Percentiles rank a stretch among this genome's conserved stretches.
Evolutionary conservation across 2,329 filamentous ascomycete species (phyloP).

Genomic region (Pseudophaeomoniella oleicola): DNA sequence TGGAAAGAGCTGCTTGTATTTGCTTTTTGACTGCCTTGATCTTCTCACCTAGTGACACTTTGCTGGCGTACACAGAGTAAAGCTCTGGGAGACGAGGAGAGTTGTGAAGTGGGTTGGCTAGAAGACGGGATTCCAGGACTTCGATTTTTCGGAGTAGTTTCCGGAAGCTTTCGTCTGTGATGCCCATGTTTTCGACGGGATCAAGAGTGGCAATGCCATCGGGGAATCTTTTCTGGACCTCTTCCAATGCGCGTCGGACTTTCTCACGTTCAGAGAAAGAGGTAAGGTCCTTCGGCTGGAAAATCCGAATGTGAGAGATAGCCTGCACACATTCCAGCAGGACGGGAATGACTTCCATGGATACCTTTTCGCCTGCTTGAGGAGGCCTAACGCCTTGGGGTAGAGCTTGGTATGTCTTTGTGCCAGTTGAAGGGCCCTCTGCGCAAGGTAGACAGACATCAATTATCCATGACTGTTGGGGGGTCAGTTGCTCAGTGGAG

Average conservation of each 20-base stretch:
- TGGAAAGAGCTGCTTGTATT: constrained; percentile 69
- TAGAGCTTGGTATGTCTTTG: constrained; percentile 51
- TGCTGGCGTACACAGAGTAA: constrained; percentile 74
- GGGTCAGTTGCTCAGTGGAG: constrained; percentile 47
- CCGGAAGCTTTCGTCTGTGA: constrained; percentile 85
- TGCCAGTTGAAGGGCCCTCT: constrained; percentile 33
- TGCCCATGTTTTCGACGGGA: constrained; percentile 91
- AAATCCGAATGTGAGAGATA: constrained; percentile 71
- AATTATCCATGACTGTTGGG: constrained; percentile 67
- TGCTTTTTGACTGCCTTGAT: constrained; percentile 83
- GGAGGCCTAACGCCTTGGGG: constrained; percentile 48
- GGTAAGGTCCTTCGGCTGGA: constrained; percentile 64
- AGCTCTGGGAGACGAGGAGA: constrained; percentile 71
- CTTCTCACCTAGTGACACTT: constrained; percentile 59
- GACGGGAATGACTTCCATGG: constrained; percentile 73
- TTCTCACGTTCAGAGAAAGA: constrained; percentile 53
- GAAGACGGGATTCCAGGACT: constrained; percentile 76
- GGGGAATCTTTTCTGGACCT: constrained; percentile 76
- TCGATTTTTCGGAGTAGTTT: constrained; percentile 88
- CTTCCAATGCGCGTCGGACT: constrained; percentile 53
- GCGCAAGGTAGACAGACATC: constrained; percentile 63
- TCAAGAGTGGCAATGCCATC: constrained; percentile 83
- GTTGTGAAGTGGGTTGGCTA: constrained; percentile 82
- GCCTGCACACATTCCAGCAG: constrained; percentile 73
- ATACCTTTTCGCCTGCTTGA: constrained; percentile 46